These are phyloP conservation scores for Arachis stenosperma DNA, from an alignment of 306 rosid genomes.

Conservation along the genomic window DNA sequence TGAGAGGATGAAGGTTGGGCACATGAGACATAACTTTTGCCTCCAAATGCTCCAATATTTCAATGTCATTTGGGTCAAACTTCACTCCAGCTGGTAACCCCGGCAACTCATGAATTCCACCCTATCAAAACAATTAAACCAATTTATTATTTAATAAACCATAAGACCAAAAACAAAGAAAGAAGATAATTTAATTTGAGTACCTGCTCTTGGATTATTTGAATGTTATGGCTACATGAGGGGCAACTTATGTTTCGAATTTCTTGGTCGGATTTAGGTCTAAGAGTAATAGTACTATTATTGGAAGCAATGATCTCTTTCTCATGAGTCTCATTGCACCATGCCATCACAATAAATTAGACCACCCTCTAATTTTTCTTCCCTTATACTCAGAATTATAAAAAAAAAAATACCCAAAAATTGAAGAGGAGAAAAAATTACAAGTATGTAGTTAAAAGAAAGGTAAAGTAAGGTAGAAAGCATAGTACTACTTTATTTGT, in stretches of 20 bases:
- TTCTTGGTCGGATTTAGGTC: conserved; percentile 35
- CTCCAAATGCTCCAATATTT: conserved; percentile 84
- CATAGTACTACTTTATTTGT: neutral
- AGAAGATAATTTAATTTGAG: neutral
- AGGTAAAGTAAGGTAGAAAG: conserved; percentile 32
- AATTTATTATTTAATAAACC: no score
- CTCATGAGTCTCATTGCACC: conserved; percentile 72
- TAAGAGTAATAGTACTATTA: conserved; percentile 26
- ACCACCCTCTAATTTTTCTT: conserved; percentile 44
- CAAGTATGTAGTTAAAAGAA: neutral
- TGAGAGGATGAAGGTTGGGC: conserved; percentile 79
- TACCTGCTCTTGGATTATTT: conserved; percentile 73
- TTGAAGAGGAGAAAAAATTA: neutral
- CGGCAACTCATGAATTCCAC: conserved; percentile 70
- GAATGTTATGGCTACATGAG: conserved; percentile 70
- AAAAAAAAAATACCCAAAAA: neutral
- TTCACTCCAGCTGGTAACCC: conserved; percentile 90
- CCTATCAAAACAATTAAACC: conserved; percentile 30
- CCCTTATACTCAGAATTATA: neutral
- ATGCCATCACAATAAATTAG: conserved; percentile 54
- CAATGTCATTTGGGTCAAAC: conserved; percentile 89
- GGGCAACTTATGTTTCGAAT: conserved; percentile 62
- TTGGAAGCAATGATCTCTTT: conserved; percentile 43
- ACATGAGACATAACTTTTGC: conserved; percentile 66
- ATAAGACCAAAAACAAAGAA: neutral